Base-by-base conservation (phyloP, 2,329 filamentous ascomycete genomes). In the Exophiala sideris region DNA sequence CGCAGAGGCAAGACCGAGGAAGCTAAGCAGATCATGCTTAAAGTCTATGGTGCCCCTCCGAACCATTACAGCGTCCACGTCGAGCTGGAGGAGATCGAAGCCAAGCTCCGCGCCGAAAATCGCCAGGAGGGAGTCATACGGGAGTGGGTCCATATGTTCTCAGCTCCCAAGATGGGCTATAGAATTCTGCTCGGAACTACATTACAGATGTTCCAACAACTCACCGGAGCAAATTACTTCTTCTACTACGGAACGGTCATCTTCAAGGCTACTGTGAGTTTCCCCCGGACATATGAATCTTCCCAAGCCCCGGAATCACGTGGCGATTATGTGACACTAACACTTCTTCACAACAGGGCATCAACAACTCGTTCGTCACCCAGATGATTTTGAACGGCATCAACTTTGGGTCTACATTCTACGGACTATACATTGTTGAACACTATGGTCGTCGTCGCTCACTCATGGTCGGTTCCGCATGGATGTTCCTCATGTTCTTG, bases 341-440 rank as follows among this genome's bases (percentile, higher is more conserved):
- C 24, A 29, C 24, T 5, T 8, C 5, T 29, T 29, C 5, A 29
- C 7, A 8, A 29, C 4, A 29, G 24, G 86, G 86, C 62, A 89
- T 95, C 66, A 65, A 70, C 58, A 86, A 95, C 77, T 79, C 82
- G 39, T 95, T 95, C 80, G 71, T 94, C 64, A 90, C 92, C 68
- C 87, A 85, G 56, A 80, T 95, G 68, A 81, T 95, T 75, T 91
- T 89, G 71, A 94, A 88, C 59, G 81, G 94, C 47, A 88, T 95
- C 77, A 95, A 95, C 75, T 88, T 94, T 59, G 79, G 74, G 72
- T 91, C 88, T 36, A 95, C 91, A 1, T 90, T 90, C 1, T 72
- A 95, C 65, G 94, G 90, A 35, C 95, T 95, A 82, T 95, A 80
- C 75, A 86, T 86, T 16, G 85, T 95, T 59, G 91, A 96, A 78